phyloP scores from a whole-genome alignment of 2,329 filamentous ascomycete genomes.

The Aspergillus novoparasiticus region DNA sequence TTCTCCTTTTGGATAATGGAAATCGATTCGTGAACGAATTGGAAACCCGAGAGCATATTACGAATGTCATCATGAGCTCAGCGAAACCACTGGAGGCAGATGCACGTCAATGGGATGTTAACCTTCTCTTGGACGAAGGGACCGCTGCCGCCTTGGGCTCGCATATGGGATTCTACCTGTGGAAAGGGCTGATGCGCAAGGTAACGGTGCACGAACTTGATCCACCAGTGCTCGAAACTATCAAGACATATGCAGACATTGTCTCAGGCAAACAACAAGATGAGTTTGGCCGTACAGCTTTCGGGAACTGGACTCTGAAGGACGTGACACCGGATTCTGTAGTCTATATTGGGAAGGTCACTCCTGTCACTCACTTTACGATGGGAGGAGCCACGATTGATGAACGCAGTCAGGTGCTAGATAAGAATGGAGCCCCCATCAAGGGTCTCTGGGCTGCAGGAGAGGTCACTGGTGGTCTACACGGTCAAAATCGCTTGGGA shows the following conservation, averaged over 20 bases:
- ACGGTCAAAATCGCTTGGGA: constrained; percentile 64
- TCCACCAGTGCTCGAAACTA: constrained; percentile 40
- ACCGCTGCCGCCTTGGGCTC: constrained; percentile 54
- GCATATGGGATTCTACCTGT: constrained; percentile 65
- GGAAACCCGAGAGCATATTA: constrained; percentile 60
- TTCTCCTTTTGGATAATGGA: constrained; percentile 52
- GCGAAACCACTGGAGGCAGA: constrained; percentile 21
- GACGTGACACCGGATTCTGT: constrained; percentile 54
- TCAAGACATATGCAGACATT: constrained; percentile 54
- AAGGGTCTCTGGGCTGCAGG: constrained; percentile 64
- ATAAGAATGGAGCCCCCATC: constrained; percentile 47
- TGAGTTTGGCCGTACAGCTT: constrained; percentile 51
- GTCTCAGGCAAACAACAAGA: constrained; percentile 48
- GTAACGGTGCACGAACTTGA: constrained; percentile 56
- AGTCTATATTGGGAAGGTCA: constrained; percentile 62
- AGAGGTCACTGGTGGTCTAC: constrained; percentile 66
- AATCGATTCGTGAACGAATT: constrained; percentile 65
- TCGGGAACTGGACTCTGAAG: constrained; percentile 59
- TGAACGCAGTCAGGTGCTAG: constrained; percentile 55
- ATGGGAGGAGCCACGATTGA: constrained; percentile 67
- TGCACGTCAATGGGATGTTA: constrained; percentile 60
- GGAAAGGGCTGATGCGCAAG: constrained; percentile 63
- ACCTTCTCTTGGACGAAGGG: constrained; percentile 62
- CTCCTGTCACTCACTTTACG: constrained; percentile 67
- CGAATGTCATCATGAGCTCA: constrained; percentile 53